Conservation (phyloP, 2,329 filamentous ascomycete genomes). For the Aphanoascus verrucosus region DNA sequence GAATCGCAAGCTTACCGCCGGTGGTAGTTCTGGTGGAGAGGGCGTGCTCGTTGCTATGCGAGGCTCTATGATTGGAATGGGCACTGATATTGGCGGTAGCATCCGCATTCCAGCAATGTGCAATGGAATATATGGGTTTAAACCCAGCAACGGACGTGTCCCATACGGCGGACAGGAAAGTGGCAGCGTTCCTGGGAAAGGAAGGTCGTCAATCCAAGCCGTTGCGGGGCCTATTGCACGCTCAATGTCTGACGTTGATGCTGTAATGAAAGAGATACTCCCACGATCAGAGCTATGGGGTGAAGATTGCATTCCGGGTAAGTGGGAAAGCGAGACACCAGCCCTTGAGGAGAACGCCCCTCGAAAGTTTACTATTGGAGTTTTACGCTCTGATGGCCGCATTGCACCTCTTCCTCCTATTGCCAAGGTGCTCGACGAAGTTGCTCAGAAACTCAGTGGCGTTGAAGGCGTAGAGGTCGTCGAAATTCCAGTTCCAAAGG, state of each 20-base stretch:
- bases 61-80: slow-evolving; percentile 50
- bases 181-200: slow-evolving; percentile 37
- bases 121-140: slow-evolving; percentile 43
- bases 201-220: slow-evolving; percentile 43
- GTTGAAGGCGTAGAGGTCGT: slow-evolving; percentile 45
- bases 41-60: slow-evolving; percentile 49
- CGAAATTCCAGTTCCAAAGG: slow-evolving; percentile 44
- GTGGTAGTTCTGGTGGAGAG: slow-evolving; percentile 58
- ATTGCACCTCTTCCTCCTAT: slow-evolving; percentile 33
- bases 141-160: slow-evolving; percentile 39
- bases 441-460: slow-evolving; percentile 25
- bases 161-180: slow-evolving; percentile 45
- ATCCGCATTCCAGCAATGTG: slow-evolving; percentile 42
- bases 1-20: slow-evolving; percentile 50
- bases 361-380: slow-evolving; percentile 32
- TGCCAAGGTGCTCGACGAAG: slow-evolving; percentile 31
- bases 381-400: slow-evolving; percentile 33
- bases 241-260: slow-evolving; percentile 31
- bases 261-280: slow-evolving; percentile 44
- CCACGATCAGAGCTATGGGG: slow-evolving; percentile 45
- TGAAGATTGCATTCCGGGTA: slow-evolving; percentile 35
- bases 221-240: slow-evolving; percentile 35
- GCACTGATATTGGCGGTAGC: slow-evolving; percentile 48
- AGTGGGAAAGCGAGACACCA: slow-evolving; percentile 28
- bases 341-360: slow-evolving; percentile 18